Conservation (phyloP, 208 protist genomes). For the Plasmodiophora brassicae region DNA sequence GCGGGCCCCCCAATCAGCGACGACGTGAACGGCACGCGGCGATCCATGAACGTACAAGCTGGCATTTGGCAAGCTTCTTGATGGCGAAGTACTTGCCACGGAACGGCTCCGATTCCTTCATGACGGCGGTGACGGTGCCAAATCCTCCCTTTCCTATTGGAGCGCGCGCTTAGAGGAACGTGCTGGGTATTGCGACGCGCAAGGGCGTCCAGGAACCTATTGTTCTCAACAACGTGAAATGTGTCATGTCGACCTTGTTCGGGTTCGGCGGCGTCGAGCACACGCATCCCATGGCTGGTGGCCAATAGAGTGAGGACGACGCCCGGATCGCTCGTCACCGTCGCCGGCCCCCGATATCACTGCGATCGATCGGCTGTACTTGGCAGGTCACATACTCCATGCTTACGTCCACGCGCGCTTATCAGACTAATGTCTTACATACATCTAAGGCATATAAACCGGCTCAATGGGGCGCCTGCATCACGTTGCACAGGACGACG, state of each 20-base stretch:
- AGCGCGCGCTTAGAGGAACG: not conserved
- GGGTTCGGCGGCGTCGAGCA: not conserved
- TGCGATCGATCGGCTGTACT: no score
- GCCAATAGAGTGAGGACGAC: no score
- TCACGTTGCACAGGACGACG: no score
- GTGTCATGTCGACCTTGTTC: constrained; percentile 3
- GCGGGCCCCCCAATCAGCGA: not conserved
- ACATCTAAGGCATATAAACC: no score
- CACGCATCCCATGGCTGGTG: constrained; percentile 5
- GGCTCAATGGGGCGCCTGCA: no score
- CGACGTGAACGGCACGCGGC: not conserved
- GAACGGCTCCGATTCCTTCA: constrained; percentile 20
- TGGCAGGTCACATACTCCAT: no score
- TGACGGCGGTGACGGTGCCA: constrained; percentile 7
- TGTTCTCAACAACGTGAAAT: constrained; percentile 10
- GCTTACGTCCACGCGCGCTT: no score
- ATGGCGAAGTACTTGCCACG: constrained; percentile 20
- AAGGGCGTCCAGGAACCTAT: not conserved
- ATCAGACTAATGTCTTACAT: no score
- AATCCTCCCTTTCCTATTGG: constrained; percentile 8
- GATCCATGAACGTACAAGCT: not conserved
- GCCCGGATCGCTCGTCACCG: no score
- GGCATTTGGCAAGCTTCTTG: constrained; percentile 21
- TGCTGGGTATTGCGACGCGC: not conserved
- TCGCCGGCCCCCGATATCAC: no score